Conservation (phyloP, 495 filamentous ascomycete species). For the Neurospora cerealis region DNA sequence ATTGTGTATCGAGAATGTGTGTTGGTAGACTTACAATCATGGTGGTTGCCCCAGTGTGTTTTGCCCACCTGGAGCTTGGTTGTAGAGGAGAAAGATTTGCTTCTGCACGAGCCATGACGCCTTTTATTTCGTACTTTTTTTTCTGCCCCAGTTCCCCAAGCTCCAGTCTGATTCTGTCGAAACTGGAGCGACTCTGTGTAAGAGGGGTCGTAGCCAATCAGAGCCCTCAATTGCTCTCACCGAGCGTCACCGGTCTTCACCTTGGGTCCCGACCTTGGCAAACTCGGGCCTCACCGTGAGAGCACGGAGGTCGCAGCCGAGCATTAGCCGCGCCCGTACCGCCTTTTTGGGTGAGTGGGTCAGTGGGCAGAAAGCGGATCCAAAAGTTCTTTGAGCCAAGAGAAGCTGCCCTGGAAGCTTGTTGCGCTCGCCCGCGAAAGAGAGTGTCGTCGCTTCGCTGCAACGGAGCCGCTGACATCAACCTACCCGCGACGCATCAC, state of each 20-base stretch:
- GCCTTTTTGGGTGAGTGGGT: background rate
- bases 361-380: background rate
- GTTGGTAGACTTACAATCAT: slow-evolving; percentile 16
- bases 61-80: background rate
- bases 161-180: background rate
- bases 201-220: slow-evolving; percentile 4
- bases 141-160: background rate
- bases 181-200: background rate
- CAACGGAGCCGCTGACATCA: background rate
- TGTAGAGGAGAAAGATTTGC: background rate
- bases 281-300: background rate
- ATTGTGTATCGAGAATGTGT: background rate
- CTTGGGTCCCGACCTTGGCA: background rate
- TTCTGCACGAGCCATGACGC: background rate
- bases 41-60: background rate
- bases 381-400: background rate
- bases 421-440: background rate
- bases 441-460: background rate
- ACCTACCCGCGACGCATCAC: background rate
- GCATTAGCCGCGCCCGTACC: background rate
- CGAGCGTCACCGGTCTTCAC: background rate
- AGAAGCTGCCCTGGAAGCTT: background rate
- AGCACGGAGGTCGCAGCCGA: background rate
- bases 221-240: slow-evolving; percentile 1
- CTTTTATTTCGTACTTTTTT: background rate